Base-by-base conservation (phyloP, 1,284 basidiomycete genomes). In the Wolfiporia cocos region DNA sequence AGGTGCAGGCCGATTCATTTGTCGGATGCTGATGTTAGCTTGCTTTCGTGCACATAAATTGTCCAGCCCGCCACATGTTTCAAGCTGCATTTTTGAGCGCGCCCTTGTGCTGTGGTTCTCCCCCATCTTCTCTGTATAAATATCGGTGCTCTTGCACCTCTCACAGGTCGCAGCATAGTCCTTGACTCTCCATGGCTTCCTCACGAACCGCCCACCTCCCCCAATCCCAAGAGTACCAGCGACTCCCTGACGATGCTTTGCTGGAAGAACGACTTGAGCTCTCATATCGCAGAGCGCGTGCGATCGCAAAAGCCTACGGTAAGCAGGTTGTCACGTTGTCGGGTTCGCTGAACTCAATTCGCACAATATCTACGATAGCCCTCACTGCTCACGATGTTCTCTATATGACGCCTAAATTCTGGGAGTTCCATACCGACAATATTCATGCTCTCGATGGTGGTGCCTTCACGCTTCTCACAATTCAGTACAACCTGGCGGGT, bases 401-500 rank as follows among this genome's bases (percentile, higher is more conserved):
- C n/a, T 37, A 42, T 18, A 38, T 56, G 15, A 49, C 49, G 1
- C 44, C 48, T n/a, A 56, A 55, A 35, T 68, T 62, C 42, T 68
- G 65, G 64, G 41, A 50, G 4, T 42, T 62, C 30, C 63, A 67
- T 34, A 42, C 41, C 1, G 58, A 66, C 48, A 57, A 56, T 6
- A 61, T 67, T 21, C 29, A 50, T 11, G 31, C 34, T 4, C 24
- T 60, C n/a, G 66, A 68, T 42, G 61, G 55, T 19, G 64, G 60
- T 2, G 58, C 61, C 0, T 34, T 48, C 6, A 64, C 57, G 4
- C 35, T 59, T 2, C 41, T 65, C 18, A 65, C 62, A 1, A 64
- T 69, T 19, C 69, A 70, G 23, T 60, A 61, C 41, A 70, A 70
- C 37, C 54, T 69, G 15, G 49, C 46, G 12, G 52, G 49, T 20